phyloP scores from a whole-genome alignment of 306 rosid species.

The Astragalus membranaceus region DNA sequence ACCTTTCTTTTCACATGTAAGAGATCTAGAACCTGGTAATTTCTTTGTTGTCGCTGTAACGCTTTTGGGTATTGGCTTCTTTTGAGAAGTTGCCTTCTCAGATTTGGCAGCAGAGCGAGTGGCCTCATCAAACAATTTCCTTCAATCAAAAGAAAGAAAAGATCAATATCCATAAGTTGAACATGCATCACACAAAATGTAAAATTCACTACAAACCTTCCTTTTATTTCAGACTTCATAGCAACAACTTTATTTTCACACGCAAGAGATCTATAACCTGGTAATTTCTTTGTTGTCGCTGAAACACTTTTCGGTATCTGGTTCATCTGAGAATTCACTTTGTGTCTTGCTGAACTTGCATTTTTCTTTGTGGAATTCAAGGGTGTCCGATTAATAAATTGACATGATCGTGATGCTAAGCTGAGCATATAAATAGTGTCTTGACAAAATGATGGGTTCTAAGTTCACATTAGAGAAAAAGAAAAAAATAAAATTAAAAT shows the following conservation, averaged over 20 bases:
- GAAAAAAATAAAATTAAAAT: not conserved
- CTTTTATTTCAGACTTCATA: constrained; percentile 27
- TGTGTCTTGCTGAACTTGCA: constrained; percentile 29
- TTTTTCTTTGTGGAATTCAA: constrained; percentile 33
- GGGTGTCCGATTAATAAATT: constrained; percentile 16
- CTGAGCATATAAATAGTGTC: constrained; percentile 67
- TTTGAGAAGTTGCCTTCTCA: constrained; percentile 21
- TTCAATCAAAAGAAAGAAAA: constrained; percentile 19
- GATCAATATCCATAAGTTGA: not conserved
- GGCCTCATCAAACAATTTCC: constrained; percentile 67
- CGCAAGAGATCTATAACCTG: constrained; percentile 20
- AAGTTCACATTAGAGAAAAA: constrained; percentile 3
- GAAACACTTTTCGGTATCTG: constrained; percentile 35
- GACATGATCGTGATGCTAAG: constrained; percentile 69
- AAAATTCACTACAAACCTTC: constrained; percentile 46
- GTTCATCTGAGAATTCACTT: constrained; percentile 22
- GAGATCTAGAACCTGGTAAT: constrained; percentile 25
- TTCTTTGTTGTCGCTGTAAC: constrained; percentile 39
- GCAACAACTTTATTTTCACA: constrained; percentile 38
- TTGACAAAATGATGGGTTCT: constrained; percentile 79
- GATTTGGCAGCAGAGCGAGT: constrained; percentile 25
- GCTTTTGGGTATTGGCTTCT: constrained; percentile 32
- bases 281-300: constrained; percentile 33
- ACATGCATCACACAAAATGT: not conserved
- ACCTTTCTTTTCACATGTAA: constrained; percentile 42